Conservation (phyloP, 805 yeast species). For the Yarrowia osloensis region DNA sequence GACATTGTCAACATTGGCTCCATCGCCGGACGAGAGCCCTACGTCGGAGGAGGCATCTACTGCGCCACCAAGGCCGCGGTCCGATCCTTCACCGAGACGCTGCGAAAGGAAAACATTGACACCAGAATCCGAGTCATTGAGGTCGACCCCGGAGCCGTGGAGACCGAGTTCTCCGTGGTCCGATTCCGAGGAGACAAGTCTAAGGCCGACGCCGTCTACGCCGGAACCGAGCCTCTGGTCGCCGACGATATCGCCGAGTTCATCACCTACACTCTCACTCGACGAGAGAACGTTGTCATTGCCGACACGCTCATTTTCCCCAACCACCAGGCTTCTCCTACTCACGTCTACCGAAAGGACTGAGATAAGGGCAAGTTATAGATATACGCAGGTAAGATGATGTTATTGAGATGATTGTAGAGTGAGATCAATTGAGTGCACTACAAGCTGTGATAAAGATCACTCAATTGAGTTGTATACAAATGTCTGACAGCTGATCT, state of each 20-base stretch:
- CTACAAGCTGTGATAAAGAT: too few relatives aligned
- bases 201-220: slow-evolving; percentile 65
- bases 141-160: slow-evolving; percentile 78
- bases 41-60: slow-evolving; percentile 71
- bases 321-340: slow-evolving; percentile 78
- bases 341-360: slow-evolving; percentile 52
- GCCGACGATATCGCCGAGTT: slow-evolving; percentile 77
- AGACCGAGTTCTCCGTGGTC: slow-evolving; percentile 70
- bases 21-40: slow-evolving; percentile 70
- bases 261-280: slow-evolving; percentile 64
- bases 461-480: too few relatives aligned
- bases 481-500: too few relatives aligned
- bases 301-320: slow-evolving; percentile 86
- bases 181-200: slow-evolving; percentile 63
- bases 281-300: slow-evolving; percentile 70
- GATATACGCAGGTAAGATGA: not conserved
- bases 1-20: slow-evolving; percentile 69
- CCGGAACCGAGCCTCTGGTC: slow-evolving; percentile 65
- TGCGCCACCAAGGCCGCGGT: slow-evolving; percentile 70
- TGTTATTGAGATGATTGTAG: too few relatives aligned
- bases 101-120: slow-evolving; percentile 72
- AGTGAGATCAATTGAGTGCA: too few relatives aligned
- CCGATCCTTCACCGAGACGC: slow-evolving; percentile 55
- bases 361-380: not conserved
- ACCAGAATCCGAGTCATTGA: slow-evolving; percentile 72